Base-by-base conservation (phyloP, 805 yeast genomes). In the Ogataea philodendri region DNA sequence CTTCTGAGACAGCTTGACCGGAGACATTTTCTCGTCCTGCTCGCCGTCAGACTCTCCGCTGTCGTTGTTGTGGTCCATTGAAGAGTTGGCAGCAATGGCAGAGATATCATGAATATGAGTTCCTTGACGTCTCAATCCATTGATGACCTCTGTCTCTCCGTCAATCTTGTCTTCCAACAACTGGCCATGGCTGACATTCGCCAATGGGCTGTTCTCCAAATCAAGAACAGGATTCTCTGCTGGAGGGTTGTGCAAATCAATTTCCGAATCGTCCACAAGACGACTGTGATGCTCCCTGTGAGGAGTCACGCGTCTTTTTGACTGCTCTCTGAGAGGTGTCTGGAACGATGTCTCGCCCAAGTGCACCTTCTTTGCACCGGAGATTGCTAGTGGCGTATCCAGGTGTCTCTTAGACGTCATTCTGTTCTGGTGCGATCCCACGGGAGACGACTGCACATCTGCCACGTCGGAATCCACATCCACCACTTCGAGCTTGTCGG, bases 121-220 rank as follows among this genome's bases (percentile, higher is more conserved):
- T 21, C 37, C 42, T 8, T 30, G 17, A 9, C 35, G 36, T 5
- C 37, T 30, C 17, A 49, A 41, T 6, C 54, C 52, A 18, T 37
- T 41, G 22, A 52, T 43, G 21, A 51, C 51, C 35, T 49, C 59
- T 9, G 54, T 48, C 32, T 54, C 57, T 7, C 52, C 58, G 17
- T 49, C 54, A 9, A 47, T 52, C 31, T 41, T 38, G 24, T 53
- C 55, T 23, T 45, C 55, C 2, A 47, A 13, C n/a, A 51, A 32
- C 11, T 41, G 42, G 5, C 57, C 54, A 15, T 51, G 54, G 34
- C 61, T 56, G 14, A 57, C 54, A 30, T 56, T 54, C 2, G 61
- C 62, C 30, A 59, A 41, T 2, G 63, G 63, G 28, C 61, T 55
- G 20, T 55, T 51, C 26, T 44, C 34, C 5, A 44, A 44, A 16